Conservation (phyloP, 202 grass and related monocot species). For the Digitaria exilis region DNA sequence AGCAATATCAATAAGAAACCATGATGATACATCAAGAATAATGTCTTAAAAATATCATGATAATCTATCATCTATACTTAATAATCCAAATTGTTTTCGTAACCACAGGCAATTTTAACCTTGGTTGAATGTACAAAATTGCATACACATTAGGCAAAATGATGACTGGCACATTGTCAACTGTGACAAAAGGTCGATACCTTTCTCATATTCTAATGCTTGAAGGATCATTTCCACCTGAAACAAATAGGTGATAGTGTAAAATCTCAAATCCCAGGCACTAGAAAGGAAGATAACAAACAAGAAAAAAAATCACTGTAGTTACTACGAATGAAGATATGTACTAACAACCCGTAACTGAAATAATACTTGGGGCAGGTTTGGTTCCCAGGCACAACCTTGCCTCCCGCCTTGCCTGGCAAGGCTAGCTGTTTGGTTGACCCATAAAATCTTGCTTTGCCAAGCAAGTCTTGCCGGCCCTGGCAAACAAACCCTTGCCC, state of each 20-base stretch:
- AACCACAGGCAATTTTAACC: background rate
- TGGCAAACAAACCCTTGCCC: too few relatives aligned
- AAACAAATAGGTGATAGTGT: slow-evolving; percentile 6
- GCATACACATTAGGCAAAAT: background rate
- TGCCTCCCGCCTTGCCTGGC: too few relatives aligned
- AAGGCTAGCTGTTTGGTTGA: too few relatives aligned
- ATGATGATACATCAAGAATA: background rate
- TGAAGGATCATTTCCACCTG: slow-evolving; percentile 99
- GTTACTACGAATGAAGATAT: background rate
- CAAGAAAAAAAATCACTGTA: background rate
- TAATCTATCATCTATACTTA: background rate
- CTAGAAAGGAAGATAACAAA: slow-evolving; percentile 15
- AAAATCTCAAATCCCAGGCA: slow-evolving; percentile 32
- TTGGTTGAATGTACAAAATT: background rate
- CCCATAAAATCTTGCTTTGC: too few relatives aligned
- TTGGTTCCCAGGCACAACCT: too few relatives aligned
- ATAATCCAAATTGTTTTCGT: slow-evolving; percentile 8
- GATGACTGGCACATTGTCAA: background rate
- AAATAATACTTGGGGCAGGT: too few relatives aligned
- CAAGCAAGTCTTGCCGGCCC: too few relatives aligned
- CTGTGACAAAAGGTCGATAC: slow-evolving; percentile 36
- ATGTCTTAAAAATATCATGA: background rate
- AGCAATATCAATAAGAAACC: too few relatives aligned
- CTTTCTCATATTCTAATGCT: slow-evolving; percentile 96
- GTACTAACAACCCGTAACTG: background rate